Base-by-base conservation (phyloP, 2,329 filamentous ascomycete genomes). In the Colletotrichum sp. region DNA sequence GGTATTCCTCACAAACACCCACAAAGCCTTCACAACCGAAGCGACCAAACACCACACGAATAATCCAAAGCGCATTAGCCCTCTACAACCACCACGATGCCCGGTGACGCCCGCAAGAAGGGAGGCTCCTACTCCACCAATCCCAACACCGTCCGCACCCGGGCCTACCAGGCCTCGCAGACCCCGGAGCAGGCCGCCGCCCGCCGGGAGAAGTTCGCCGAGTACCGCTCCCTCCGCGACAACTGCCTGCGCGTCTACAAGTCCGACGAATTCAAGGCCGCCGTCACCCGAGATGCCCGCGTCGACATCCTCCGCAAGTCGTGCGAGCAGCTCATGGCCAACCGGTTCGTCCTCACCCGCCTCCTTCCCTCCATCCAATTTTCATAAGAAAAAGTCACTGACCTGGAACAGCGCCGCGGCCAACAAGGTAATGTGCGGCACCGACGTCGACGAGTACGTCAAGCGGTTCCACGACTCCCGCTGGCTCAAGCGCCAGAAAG, bases 401-500 rank as follows among this genome's bases (percentile, higher is more conserved):
- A 62, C 28, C 0, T 4, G 16, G 8, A 15, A 32, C 10, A 74
- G 67, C 22, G 15, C n/a, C 24, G 24, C 13, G 2, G 15, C 22
- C 0, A 48, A 52, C 5, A 64, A 28, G 4, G 16, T 34, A 1
- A 60, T 59, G 6, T 15, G 39, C 34, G 60, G 48, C 34, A 34
- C 34, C n/a, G 26, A 71, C 2, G n/a, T 66, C 7, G 68, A 71
- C 7, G 26, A 18, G 5, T 60, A 28, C 15, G 28, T 52, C 6
- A 63, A n/a, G 30, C 68, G 60, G 18, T 75, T 75, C 60, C 72
- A 75, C 22, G 72, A 75, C 62, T n/a, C 24, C 18, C 67, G 57
- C 9, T 70, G 67, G 67, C 26, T 18, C 12, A 68, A 68, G 34
- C 30, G 52, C n/a, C 55, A n/a, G 24, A 48, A 62, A 3, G 9